Evolutionary conservation across 2,329 filamentous ascomycete genomes (phyloP).

Genomic region (Ceratocystis cubensis): DNA sequence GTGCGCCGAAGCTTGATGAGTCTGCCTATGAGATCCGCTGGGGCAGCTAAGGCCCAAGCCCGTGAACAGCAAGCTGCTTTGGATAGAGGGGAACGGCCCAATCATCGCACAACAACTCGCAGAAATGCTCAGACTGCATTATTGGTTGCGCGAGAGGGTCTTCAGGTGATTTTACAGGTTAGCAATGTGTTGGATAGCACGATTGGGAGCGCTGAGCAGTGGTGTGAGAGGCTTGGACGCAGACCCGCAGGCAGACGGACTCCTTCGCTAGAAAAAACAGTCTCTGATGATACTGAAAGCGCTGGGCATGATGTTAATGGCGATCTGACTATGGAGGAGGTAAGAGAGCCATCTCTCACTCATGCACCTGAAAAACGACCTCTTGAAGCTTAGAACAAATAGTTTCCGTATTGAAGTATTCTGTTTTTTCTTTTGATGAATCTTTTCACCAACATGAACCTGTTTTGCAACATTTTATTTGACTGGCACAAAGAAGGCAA

Average conservation of each 20-base stretch:
- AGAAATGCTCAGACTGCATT: conserved; percentile 64
- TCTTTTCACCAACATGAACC: background rate
- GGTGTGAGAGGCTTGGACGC: conserved; percentile 66
- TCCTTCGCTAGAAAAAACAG: conserved; percentile 22
- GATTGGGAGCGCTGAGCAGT: conserved; percentile 78
- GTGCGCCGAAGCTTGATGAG: conserved; percentile 76
- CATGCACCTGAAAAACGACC: conserved; percentile 23
- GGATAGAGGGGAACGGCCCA: conserved; percentile 18
- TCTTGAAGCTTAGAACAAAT: conserved; percentile 13
- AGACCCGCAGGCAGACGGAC: conserved; percentile 22
- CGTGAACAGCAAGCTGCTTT: conserved; percentile 17
- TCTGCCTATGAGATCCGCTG: conserved; percentile 68
- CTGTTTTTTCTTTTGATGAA: background rate
- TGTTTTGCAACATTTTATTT: background rate
- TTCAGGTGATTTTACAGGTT: conserved; percentile 91
- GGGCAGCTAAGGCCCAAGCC: conserved; percentile 40
- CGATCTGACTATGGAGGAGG: conserved; percentile 21
- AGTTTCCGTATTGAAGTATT: background rate
- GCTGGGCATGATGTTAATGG: conserved; percentile 21
- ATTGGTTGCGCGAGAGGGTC: conserved; percentile 73
- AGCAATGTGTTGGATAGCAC: conserved; percentile 79
- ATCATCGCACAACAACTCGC: conserved; percentile 15
- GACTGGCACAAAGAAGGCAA: background rate
- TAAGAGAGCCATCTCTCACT: conserved; percentile 24
- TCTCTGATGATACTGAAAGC: background rate